A percentile compares a stretch with the other conserved stretches of the same genome.
Conservation (phyloP, 2,329 filamentous ascomycete species). For the Pseudogymnoascus destructans region DNA sequence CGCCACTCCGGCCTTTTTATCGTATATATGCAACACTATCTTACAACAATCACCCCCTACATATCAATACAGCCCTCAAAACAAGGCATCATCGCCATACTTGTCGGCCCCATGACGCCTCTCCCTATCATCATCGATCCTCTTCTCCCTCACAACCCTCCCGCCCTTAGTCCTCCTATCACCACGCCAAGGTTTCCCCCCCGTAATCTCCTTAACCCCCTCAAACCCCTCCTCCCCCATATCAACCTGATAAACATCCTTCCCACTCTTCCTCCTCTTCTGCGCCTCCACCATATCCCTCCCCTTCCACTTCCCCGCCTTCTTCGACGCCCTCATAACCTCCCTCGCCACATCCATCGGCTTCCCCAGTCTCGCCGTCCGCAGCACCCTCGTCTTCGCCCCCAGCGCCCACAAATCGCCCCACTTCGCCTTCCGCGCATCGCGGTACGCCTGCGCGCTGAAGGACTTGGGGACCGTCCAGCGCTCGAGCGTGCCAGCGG, state of each 20-base stretch:
- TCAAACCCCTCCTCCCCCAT: constrained; percentile 23
- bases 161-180: constrained; percentile 26
- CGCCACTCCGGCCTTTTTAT: not conserved
- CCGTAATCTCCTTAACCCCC: constrained; percentile 19
- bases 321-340: constrained; percentile 26
- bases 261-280: constrained; percentile 31
- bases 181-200: constrained; percentile 12
- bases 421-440: constrained; percentile 82
- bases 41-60: not conserved
- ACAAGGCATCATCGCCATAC: not conserved
- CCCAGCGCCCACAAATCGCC: constrained; percentile 93
- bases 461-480: constrained; percentile 84
- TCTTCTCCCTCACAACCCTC: constrained; percentile 27
- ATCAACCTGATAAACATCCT: constrained; percentile 30
- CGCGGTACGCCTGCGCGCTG: constrained; percentile 71
- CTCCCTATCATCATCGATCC: constrained; percentile 14
- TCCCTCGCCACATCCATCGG: constrained; percentile 22
- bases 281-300: constrained; percentile 31
- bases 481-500: constrained; percentile 71
- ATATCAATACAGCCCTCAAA: not conserved
- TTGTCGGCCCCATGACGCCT: not conserved
- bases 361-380: constrained; percentile 46
- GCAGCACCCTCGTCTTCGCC: constrained; percentile 65
- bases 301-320: constrained; percentile 31
- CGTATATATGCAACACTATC: not conserved